phyloP scores from a whole-genome alignment of 345 rosid species.

The Citrus trifoliata region DNA sequence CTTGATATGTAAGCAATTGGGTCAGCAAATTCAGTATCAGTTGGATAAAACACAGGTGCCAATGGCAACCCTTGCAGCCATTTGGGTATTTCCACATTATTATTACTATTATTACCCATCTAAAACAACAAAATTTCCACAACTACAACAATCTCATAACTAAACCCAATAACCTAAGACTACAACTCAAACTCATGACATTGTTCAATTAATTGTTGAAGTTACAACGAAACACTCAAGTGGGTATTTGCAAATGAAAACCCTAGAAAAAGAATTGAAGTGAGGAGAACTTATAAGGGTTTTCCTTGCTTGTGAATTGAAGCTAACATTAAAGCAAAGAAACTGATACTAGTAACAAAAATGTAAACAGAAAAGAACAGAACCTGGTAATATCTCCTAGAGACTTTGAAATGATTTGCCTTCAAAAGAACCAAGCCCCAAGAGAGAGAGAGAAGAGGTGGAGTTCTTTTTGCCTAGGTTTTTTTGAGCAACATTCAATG shows the following conservation, averaged over 20 bases:
- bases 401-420: conserved; percentile 8
- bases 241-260: conserved; percentile 20
- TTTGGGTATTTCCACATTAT: conserved; percentile 73
- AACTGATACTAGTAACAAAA: background rate
- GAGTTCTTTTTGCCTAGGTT: conserved; percentile 17
- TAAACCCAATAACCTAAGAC: background rate
- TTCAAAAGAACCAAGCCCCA: conserved; percentile 29
- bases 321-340: conserved; percentile 17
- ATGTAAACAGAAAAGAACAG: conserved; percentile 11
- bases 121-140: conserved; percentile 19
- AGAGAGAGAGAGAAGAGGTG: conserved; percentile 8
- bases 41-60: conserved; percentile 92
- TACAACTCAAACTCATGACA: conserved; percentile 13
- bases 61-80: conserved; percentile 87
- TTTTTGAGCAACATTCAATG: conserved; percentile 24
- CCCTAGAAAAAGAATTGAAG: conserved; percentile 38
- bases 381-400: conserved; percentile 31
- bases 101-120: conserved; percentile 46
- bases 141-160: conserved; percentile 4
- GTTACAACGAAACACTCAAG: background rate
- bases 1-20: conserved; percentile 96
- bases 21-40: conserved; percentile 97
- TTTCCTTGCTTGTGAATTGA: background rate
- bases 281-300: conserved; percentile 4
- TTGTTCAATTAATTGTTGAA: background rate